These are phyloP conservation scores for Yamadazyma songkhlaensis DNA, from an alignment of 1,139 yeast genomes.

Conservation along the genomic window DNA sequence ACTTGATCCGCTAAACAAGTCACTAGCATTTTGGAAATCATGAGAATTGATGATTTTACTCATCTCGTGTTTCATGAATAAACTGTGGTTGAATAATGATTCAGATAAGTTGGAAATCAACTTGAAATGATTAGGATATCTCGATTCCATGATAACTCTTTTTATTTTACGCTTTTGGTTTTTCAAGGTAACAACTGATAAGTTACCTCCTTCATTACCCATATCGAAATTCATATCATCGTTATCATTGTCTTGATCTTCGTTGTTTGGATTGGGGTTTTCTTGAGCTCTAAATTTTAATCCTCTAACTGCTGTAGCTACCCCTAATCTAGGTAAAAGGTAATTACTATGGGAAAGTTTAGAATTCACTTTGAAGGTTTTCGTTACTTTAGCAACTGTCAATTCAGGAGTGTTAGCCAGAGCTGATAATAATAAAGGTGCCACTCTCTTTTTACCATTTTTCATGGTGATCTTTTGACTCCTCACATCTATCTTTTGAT, in stretches of 20 bases:
- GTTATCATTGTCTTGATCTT: slow-evolving; percentile 38
- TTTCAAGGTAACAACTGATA: slow-evolving; percentile 34
- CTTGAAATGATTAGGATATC: slow-evolving; percentile 40
- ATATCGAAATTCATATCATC: slow-evolving; percentile 31
- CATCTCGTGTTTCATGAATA: slow-evolving; percentile 32
- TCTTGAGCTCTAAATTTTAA: slow-evolving; percentile 24
- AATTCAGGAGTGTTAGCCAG: slow-evolving; percentile 18
- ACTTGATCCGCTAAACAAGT: slow-evolving; percentile 16
- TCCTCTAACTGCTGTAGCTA: slow-evolving; percentile 48
- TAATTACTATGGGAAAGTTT: slow-evolving; percentile 42
- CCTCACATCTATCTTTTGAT: neutral
- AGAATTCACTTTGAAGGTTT: slow-evolving; percentile 20
- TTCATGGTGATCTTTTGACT: slow-evolving; percentile 51
- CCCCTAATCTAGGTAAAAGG: slow-evolving; percentile 45
- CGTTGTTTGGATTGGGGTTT: slow-evolving; percentile 1
- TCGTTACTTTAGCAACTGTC: slow-evolving; percentile 12
- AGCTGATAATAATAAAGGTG: slow-evolving; percentile 74
- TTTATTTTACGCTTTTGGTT: slow-evolving; percentile 33
- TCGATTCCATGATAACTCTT: slow-evolving; percentile 29
- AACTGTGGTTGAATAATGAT: slow-evolving; percentile 34
- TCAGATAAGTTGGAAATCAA: slow-evolving; percentile 36
- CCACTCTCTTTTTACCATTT: slow-evolving; percentile 82
- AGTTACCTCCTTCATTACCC: slow-evolving; percentile 11
- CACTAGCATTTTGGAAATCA: slow-evolving; percentile 13
- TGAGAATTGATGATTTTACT: slow-evolving; percentile 17